Evolutionary conservation across 306 rosid genomes (phyloP), one percentile per base, ranked within the genome.

Genomic region (Lupinus albus): DNA sequence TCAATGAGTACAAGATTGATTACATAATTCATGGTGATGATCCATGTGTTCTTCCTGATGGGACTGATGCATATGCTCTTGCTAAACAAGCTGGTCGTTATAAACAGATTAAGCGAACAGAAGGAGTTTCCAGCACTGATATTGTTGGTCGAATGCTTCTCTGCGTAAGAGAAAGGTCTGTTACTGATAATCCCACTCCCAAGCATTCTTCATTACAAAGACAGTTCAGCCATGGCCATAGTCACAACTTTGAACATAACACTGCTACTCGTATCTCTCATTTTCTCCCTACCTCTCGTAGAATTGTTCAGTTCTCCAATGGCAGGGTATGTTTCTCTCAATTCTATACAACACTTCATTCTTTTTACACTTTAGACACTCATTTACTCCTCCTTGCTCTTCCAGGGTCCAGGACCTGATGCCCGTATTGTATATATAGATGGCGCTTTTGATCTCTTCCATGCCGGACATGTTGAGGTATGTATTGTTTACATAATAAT

Each of bases 61-160:
- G 99, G 64, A 88, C 97, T 49, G 99, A 94, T 82, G 99, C 99
- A 47, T 94, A 94, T 61, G 89, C 89, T 41, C 85, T 80, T 79
- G 99, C 99, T 13, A 94, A 94, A 70, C 86, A 72, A 76, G 99
- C 87, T 64, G 96, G 99, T 3, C 96, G 99, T 33, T 94, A 90
- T 83, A 94, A 90, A 73, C 99, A 94, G 79, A 94, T 94, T 59
- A 94, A 94, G 72, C 97, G 99, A 62, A 94, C 99, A 9, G 99
- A 94, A 84, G 99, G 99, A 17, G 99, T 94, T 59, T 94, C 99
- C 56, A 92, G 98, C 81, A 89, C 98, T 41, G 96, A 92, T 70
- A 92, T 92, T 76, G 96, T 92, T 84, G 98, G 98, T 21, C 91
- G 96, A n/a, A 92, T 92, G 98, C 98, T 92, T 77, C 95, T 92